phyloP scores from a whole-genome alignment of 805 yeast species.

The Spathaspora passalidarum region DNA sequence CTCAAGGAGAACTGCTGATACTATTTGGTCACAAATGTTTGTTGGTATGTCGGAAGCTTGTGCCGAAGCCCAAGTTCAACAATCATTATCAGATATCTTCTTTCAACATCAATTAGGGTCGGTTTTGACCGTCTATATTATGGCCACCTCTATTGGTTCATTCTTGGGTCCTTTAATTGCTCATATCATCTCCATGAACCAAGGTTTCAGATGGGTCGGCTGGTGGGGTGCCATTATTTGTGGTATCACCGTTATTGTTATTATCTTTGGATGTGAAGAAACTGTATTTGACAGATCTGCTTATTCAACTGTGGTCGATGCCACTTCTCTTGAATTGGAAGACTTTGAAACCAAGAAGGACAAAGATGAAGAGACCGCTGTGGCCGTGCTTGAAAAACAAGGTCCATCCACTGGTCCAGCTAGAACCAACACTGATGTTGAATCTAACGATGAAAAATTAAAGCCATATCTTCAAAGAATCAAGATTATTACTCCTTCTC shows the following conservation, averaged over 20 bases:
- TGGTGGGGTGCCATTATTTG: constrained; percentile 56
- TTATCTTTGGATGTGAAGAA: constrained; percentile 66
- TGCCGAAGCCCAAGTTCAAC: constrained; percentile 70
- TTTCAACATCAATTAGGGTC: constrained; percentile 76
- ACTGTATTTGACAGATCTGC: constrained; percentile 57
- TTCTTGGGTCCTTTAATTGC: constrained; percentile 78
- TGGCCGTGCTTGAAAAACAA: not conserved
- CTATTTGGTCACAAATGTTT: constrained; percentile 75
- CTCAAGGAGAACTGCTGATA: constrained; percentile 51
- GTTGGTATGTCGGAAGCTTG: constrained; percentile 80
- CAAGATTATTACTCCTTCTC: constrained; percentile 51
- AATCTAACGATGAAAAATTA: constrained; percentile 8
- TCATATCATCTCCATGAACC: constrained; percentile 60
- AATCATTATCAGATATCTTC: constrained; percentile 68
- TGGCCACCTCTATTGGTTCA: constrained; percentile 74
- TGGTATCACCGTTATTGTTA: constrained; percentile 45
- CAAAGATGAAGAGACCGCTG: constrained; percentile 2
- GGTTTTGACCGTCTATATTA: constrained; percentile 67
- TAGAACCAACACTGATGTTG: not conserved
- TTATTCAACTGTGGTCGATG: constrained; percentile 3
- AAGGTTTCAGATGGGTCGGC: constrained; percentile 79
- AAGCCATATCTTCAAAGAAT: constrained; percentile 46
- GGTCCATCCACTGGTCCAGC: not conserved
- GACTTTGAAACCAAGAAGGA: constrained; percentile 9
- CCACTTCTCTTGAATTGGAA: not conserved